phyloP scores from a whole-genome alignment of 306 rosid genomes.

The Herpetospermum pedunculosum region DNA sequence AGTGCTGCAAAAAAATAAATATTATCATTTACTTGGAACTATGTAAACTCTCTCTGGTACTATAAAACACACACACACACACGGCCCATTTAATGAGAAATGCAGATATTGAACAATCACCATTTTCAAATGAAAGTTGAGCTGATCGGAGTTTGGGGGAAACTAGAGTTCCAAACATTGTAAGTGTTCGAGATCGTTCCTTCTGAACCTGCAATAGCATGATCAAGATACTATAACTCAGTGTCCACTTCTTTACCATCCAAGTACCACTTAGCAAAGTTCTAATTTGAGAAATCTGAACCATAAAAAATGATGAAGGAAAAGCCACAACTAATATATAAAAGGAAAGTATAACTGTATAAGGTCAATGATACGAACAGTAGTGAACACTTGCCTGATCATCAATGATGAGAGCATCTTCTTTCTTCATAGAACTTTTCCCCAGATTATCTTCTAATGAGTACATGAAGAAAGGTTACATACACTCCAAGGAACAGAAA shows the following conservation, averaged over 20 bases:
- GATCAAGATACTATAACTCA: constrained; percentile 12
- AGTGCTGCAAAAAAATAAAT: constrained; percentile 40
- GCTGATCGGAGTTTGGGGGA: constrained; percentile 82
- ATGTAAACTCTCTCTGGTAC: background rate
- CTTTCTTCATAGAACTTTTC: background rate
- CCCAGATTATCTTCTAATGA: background rate
- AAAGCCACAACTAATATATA: background rate
- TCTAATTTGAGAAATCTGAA: background rate
- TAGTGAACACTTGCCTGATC: constrained; percentile 5
- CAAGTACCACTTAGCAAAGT: constrained; percentile 8
- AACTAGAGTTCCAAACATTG: constrained; percentile 65
- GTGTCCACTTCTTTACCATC: background rate
- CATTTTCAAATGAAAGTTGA: constrained; percentile 82
- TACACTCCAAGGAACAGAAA: background rate
- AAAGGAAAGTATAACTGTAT: background rate
- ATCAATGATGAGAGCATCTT: constrained; percentile 7
- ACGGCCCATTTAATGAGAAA: background rate
- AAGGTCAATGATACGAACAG: background rate
- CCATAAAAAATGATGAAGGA: background rate
- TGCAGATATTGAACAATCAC: constrained; percentile 12
- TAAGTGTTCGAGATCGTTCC: constrained; percentile 52
- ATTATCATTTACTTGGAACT: background rate
- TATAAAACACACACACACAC: background rate
- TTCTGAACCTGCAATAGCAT: constrained; percentile 34
- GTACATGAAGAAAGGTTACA: background rate